Conservation (phyloP, 305 asterid genomes). For the Rubia peregrina region DNA sequence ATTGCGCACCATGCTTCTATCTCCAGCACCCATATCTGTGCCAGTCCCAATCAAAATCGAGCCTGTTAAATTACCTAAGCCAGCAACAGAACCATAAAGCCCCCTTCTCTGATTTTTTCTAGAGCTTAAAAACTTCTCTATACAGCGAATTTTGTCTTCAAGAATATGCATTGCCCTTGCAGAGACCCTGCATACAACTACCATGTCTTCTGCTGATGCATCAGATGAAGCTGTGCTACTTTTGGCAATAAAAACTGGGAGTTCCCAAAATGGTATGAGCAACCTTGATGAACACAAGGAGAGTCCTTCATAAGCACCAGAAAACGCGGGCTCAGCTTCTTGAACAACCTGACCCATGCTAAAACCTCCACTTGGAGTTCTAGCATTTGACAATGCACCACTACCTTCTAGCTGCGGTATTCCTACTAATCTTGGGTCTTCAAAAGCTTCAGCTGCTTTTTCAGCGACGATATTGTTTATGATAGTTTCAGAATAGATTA, state of each 20-base stretch:
- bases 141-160: slow-evolving; percentile 88
- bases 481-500: slow-evolving; percentile 53
- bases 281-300: slow-evolving; percentile 90
- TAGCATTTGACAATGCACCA: slow-evolving; percentile 77
- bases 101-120: slow-evolving; percentile 92
- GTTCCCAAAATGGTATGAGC: slow-evolving; percentile 93
- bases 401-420: slow-evolving; percentile 93
- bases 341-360: slow-evolving; percentile 99
- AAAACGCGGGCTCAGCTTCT: slow-evolving; percentile 93
- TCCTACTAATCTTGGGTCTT: slow-evolving; percentile 96
- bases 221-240: slow-evolving; percentile 50
- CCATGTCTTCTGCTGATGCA: slow-evolving; percentile 47
- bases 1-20: slow-evolving; percentile 72
- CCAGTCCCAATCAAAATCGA: slow-evolving; percentile 80
- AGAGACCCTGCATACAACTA: slow-evolving; percentile 73
- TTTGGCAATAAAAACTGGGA: slow-evolving; percentile 76
- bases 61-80: slow-evolving; percentile 84
- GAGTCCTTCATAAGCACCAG: slow-evolving; percentile 95
- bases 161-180: slow-evolving; percentile 74
- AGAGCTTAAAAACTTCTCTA: slow-evolving; percentile 82
- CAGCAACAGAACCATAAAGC: slow-evolving; percentile 93
- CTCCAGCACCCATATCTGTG: slow-evolving; percentile 67
- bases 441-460: slow-evolving; percentile 99
- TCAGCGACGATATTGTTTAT: slow-evolving; percentile 73
- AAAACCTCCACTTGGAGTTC: slow-evolving; percentile 91